A percentile compares a stretch with the other conserved stretches of the same genome.
These are phyloP conservation scores for Auricularia heimuer DNA, from an alignment of 768 basidiomycete genomes.

Conservation along the genomic window DNA sequence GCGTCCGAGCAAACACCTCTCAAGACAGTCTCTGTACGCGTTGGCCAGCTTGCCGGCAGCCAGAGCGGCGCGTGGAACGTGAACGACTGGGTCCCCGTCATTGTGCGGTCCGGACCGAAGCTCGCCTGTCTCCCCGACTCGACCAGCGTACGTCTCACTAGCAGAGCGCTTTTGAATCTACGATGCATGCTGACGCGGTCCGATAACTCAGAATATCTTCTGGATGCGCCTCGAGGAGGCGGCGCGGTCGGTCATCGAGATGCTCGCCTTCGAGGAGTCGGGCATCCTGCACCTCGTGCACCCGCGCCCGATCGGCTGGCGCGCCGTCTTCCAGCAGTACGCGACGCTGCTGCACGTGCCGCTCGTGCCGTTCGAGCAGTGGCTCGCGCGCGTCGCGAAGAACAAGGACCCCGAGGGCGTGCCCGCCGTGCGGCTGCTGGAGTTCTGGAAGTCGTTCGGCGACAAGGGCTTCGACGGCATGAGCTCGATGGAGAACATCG, in stretches of 20 bases:
- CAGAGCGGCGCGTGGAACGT: slow-evolving; percentile 30
- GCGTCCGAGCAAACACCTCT: slow-evolving; percentile 23
- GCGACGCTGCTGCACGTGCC: slow-evolving; percentile 13
- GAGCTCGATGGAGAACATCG: background rate
- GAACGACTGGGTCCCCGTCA: slow-evolving; percentile 36
- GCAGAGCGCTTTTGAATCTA: background rate
- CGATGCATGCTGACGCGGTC: background rate
- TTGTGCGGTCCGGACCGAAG: slow-evolving; percentile 25
- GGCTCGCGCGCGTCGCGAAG: slow-evolving; percentile 12
- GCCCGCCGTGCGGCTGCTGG: slow-evolving; percentile 19
- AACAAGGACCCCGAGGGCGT: background rate
- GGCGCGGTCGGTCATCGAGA: slow-evolving; percentile 17
- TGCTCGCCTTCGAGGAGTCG: slow-evolving; percentile 8
- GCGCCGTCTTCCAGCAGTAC: slow-evolving; percentile 7
- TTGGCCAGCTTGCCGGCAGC: slow-evolving; percentile 29
- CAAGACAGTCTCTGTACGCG: slow-evolving; percentile 25
- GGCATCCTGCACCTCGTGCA: slow-evolving; percentile 17
- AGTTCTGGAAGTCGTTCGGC: slow-evolving; percentile 12
- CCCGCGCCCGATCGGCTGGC: slow-evolving; percentile 12
- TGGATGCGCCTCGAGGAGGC: slow-evolving; percentile 19
- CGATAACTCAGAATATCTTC: background rate
- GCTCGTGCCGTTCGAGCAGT: slow-evolving; percentile 16
- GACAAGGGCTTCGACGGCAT: background rate
- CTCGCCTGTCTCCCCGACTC: slow-evolving; percentile 25
- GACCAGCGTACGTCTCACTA: slow-evolving; percentile 18